These are phyloP conservation scores for Termitomyces sp. DNA, from an alignment of 768 basidiomycete genomes.

Conservation along the genomic window DNA sequence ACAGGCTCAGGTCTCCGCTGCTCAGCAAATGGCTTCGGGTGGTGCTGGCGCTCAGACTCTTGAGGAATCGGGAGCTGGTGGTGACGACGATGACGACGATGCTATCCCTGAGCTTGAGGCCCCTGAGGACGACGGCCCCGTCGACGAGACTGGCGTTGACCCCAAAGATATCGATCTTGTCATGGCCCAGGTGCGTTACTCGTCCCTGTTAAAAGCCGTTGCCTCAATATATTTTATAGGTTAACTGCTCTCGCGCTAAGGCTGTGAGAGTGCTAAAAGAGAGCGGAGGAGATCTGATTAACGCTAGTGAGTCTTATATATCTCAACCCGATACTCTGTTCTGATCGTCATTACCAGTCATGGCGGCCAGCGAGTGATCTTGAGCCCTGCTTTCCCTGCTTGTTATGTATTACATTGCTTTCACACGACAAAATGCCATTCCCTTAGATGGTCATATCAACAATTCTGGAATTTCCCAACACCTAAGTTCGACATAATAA, in stretches of 20 bases:
- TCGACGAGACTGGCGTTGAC: conserved; percentile 88
- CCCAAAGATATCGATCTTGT: conserved; percentile 95
- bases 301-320: conserved; percentile 73
- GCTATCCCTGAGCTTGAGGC: conserved; percentile 84
- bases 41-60: conserved; percentile 43
- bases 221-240: conserved; percentile 38
- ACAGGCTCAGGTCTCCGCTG: conserved; percentile 70
- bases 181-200: conserved; percentile 50
- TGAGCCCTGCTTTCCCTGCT: conserved; percentile 15
- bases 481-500: conserved; percentile 74
- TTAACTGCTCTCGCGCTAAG: conserved; percentile 87
- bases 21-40: conserved; percentile 70
- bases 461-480: conserved; percentile 42
- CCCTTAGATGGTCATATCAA: conserved; percentile 10
- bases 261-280: conserved; percentile 90
- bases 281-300: conserved; percentile 91
- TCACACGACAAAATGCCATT: conserved; percentile 18
- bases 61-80: conserved; percentile 48
- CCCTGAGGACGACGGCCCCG: conserved; percentile 73
- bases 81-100: conserved; percentile 70
- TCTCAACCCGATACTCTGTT: neutral
- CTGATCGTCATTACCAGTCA: conserved; percentile 49
- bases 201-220: neutral
- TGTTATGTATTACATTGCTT: conserved; percentile 28
- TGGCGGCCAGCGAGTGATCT: conserved; percentile 86